Base-by-base conservation (phyloP, 1,284 basidiomycete genomes). In the Boletus holoroseus region DNA sequence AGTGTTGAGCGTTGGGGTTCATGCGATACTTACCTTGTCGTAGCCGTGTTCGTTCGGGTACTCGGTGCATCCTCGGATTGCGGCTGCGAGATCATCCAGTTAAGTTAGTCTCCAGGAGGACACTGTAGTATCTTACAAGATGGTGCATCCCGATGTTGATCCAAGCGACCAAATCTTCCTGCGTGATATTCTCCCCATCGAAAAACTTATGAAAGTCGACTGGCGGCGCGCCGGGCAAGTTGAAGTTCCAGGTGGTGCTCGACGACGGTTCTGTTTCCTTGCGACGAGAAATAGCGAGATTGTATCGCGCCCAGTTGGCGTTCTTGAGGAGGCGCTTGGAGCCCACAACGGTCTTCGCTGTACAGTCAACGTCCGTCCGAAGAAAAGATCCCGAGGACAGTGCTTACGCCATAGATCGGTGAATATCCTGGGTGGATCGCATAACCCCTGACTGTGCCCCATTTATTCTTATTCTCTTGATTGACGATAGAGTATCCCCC, bases 161-260 rank as follows among this genome's bases (percentile, higher is more conserved):
- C 79, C 82, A 85, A 7, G 77, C 76, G 5, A 84, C 82, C 27
- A 84, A 66, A 63, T 82, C 80, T 52, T 79, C 68, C 62, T 83
- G 79, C 0, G 74, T 76, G 51, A 84, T 72, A 55, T 74, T 77
- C 65, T 83, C 80, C 18, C 76, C 77, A 53, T 84, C 75, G 63
- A 83, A 82, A 66, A 83, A 82, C 51, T 76, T 74, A 65, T 80
- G 74, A 63, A 82, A 85, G 59, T 85, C 73, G 46, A 84, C 78
- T 15, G 75, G 69, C 1, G 82, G 82, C 3, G 62, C 62, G 1
- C 77, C 80, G 1, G 82, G 81, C 3, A 84, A 66, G 58, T 85
- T 77, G 51, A 78, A 71, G 64, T 85, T 85, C 79, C 79, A 84
- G 64, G 76, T 75, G 36, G 69, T 73, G 53, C 76, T 78, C 11